Evolutionary conservation across 805 yeast species (phyloP).

Genomic region (Wickerhamomyces rabaulensis): DNA sequence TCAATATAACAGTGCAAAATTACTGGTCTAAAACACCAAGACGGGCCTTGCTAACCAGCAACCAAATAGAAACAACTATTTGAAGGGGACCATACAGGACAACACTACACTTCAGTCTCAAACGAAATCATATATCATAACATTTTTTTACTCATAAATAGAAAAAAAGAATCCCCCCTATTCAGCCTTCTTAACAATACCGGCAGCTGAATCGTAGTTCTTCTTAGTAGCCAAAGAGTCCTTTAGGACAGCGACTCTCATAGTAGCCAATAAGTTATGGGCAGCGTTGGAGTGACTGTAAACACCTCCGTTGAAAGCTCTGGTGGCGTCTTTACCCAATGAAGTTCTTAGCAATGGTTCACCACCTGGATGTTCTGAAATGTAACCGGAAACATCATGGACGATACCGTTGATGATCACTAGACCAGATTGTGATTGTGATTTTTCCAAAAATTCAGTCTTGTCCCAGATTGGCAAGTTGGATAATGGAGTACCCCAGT

Average conservation of each 20-base stretch:
- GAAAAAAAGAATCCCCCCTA: neutral
- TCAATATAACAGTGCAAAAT: too few relatives aligned
- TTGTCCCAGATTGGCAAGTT: conserved; percentile 73
- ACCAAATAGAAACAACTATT: too few relatives aligned
- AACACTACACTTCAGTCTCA: neutral
- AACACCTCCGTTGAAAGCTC: conserved; percentile 83
- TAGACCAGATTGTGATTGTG: conserved; percentile 47
- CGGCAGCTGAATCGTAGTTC: conserved; percentile 16
- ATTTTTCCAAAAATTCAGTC: conserved; percentile 41
- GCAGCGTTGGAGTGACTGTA: conserved; percentile 85
- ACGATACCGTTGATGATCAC: conserved; percentile 75
- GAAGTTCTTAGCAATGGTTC: conserved; percentile 65
- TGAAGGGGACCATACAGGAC: too few relatives aligned
- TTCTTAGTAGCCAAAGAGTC: conserved; percentile 45
- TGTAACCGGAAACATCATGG: conserved; percentile 65
- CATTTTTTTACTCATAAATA: neutral
- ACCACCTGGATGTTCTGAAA: conserved; percentile 84
- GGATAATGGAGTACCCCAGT: conserved; percentile 71
- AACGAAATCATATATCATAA: neutral
- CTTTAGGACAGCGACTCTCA: conserved; percentile 77
- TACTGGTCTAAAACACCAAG: too few relatives aligned
- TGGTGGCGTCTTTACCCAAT: conserved; percentile 75
- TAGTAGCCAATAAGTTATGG: conserved; percentile 71
- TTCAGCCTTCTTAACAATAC: conserved; percentile 10
- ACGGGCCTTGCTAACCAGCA: too few relatives aligned